Percentiles rank a stretch among this genome's conserved stretches.
Conservation (phyloP, 1,284 basidiomycete species). For the Nidula niveotomentosa region DNA sequence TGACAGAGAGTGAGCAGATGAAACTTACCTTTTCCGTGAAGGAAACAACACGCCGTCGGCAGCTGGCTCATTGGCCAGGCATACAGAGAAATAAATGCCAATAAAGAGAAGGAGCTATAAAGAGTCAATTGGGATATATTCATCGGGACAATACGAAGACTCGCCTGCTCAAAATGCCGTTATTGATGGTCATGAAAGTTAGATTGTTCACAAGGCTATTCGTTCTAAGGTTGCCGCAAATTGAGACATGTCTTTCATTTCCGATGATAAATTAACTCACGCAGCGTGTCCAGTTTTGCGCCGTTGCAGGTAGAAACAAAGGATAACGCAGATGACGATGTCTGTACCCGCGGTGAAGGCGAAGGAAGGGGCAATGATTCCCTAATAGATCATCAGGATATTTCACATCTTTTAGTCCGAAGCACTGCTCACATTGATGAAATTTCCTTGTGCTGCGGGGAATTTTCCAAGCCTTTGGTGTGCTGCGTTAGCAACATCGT, state of each 20-base stretch:
- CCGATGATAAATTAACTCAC: not conserved
- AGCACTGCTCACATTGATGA: not conserved
- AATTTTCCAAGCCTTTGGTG: not conserved
- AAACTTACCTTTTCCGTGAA: conserved; percentile 3
- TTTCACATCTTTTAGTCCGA: not conserved
- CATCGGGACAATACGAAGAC: not conserved
- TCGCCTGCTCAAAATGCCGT: conserved; percentile 9
- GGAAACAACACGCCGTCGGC: not conserved
- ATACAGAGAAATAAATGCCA: conserved; percentile 4
- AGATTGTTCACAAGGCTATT: conserved; percentile 6
- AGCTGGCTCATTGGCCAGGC: not conserved
- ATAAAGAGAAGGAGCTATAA: conserved; percentile 3
- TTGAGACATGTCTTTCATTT: not conserved
- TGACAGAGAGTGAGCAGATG: not conserved
- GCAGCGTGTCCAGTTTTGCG: conserved; percentile 5
- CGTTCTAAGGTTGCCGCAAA: not conserved
- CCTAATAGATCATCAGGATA: not conserved
- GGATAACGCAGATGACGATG: conserved; percentile 3
- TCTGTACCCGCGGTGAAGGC: conserved; percentile 7
- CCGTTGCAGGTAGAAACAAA: conserved; percentile 9
- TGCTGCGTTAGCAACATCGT: too few species aligned
- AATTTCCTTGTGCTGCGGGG: not conserved
- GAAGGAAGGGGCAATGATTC: conserved; percentile 4
- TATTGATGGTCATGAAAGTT: conserved; percentile 10
- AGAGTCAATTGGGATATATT: not conserved